Evolutionary conservation across 2,329 filamentous ascomycete genomes (phyloP).

Genomic region (Penicillium vulpinum): DNA sequence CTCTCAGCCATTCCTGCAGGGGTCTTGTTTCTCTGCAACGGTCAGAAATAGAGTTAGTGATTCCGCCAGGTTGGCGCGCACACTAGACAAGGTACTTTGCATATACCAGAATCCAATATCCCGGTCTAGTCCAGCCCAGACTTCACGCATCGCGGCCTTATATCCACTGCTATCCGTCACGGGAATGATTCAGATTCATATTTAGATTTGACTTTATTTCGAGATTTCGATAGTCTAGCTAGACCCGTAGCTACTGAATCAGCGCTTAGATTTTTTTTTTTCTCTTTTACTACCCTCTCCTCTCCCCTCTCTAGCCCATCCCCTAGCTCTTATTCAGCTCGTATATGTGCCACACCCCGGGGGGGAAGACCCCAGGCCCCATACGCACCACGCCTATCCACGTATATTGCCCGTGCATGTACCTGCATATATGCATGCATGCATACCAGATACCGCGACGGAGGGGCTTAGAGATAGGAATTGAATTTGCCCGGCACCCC

Average conservation of each 20-base stretch:
- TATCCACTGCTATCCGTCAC: not conserved
- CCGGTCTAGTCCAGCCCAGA: not conserved
- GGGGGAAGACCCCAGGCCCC: not conserved
- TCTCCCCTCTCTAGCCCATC: not conserved
- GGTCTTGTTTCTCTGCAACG: not conserved
- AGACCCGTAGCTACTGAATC: not conserved
- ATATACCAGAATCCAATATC: not conserved
- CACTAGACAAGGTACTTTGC: not conserved
- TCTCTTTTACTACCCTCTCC: not conserved
- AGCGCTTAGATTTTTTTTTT: not conserved
- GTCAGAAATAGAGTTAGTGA: not conserved
- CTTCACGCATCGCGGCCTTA: not conserved
- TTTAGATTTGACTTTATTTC: not conserved
- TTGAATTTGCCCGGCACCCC: not conserved
- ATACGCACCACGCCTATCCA: not conserved
- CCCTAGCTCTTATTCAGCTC: not conserved
- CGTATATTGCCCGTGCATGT: constrained; percentile 15
- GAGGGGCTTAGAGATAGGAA: not conserved
- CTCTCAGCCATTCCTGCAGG: not conserved
- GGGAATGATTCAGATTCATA: not conserved
- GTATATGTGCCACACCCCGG: not conserved
- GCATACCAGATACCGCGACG: constrained; percentile 4
- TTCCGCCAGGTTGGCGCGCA: not conserved
- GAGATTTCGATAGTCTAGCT: not conserved
- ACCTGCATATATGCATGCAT: constrained; percentile 25